Conservation (phyloP, 495 filamentous ascomycete species). For the Ramalina peruviana region DNA sequence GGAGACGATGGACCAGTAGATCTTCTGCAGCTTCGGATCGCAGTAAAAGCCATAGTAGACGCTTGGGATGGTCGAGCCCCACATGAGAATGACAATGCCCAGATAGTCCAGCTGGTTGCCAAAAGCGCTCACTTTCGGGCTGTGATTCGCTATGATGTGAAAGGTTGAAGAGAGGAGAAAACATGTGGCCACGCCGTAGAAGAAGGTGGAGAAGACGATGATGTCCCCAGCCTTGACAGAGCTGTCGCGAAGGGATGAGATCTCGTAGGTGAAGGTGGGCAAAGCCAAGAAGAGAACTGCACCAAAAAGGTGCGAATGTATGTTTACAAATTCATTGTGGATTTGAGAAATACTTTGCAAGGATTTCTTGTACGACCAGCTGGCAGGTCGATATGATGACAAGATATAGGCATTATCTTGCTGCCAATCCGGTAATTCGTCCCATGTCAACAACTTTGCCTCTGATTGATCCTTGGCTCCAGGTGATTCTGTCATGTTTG, state of each 20-base stretch:
- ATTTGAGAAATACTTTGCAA: constrained; percentile 21
- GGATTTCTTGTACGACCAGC: constrained; percentile 20
- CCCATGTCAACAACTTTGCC: not conserved
- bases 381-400: constrained; percentile 23
- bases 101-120: constrained; percentile 34
- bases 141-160: constrained; percentile 39
- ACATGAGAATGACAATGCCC: constrained; percentile 40
- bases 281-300: constrained; percentile 18
- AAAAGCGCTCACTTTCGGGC: constrained; percentile 20
- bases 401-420: constrained; percentile 26
- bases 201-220: constrained; percentile 27
- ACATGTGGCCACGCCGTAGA: constrained; percentile 26
- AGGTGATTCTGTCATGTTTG: not conserved
- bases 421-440: constrained; percentile 23
- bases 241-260: constrained; percentile 18
- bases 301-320: constrained; percentile 30
- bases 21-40: constrained; percentile 17
- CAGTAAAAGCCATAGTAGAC: constrained; percentile 39
- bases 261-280: constrained; percentile 19
- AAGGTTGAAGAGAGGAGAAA: constrained; percentile 30
- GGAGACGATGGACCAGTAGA: constrained; percentile 26
- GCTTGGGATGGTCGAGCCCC: constrained; percentile 35
- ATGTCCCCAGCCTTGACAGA: constrained; percentile 22
- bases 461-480: not conserved
- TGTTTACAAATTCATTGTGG: constrained; percentile 35